Conservation (phyloP, 2,329 filamentous ascomycete species). For the Fusarium setosum region DNA sequence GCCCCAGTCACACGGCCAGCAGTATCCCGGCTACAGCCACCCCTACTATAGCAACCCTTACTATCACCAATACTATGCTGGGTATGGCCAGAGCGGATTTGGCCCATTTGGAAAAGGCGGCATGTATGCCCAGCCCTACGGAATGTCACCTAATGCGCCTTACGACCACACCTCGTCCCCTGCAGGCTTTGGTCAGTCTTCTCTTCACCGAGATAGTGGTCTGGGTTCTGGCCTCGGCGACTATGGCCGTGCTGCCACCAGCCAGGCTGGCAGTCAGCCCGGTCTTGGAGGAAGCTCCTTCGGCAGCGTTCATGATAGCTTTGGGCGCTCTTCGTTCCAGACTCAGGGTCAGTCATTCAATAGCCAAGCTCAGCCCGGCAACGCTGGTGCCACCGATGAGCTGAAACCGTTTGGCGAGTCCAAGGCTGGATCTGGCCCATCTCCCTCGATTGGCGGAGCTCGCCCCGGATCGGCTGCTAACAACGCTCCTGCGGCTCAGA, state of each 20-base stretch:
- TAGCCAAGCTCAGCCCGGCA: constrained; percentile 59
- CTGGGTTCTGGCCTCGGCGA: constrained; percentile 64
- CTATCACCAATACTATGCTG: constrained; percentile 70
- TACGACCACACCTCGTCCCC: constrained; percentile 68
- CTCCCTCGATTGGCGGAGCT: constrained; percentile 65
- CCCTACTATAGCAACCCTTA: constrained; percentile 73
- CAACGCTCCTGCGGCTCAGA: constrained; percentile 60
- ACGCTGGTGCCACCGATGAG: constrained; percentile 60
- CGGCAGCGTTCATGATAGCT: constrained; percentile 66
- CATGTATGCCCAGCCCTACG: constrained; percentile 68
- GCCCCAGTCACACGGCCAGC: constrained; percentile 58
- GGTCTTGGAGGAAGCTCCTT: constrained; percentile 63
- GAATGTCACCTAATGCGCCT: constrained; percentile 65
- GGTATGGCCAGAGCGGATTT: constrained; percentile 64
- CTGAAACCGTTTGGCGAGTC: constrained; percentile 69
- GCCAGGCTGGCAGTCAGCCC: constrained; percentile 61
- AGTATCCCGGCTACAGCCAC: constrained; percentile 65
- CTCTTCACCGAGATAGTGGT: constrained; percentile 63
- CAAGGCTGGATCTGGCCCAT: constrained; percentile 66
- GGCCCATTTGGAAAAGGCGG: constrained; percentile 66
- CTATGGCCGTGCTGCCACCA: constrained; percentile 63
- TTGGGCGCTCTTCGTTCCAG: constrained; percentile 66
- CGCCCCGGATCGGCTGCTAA: constrained; percentile 70
- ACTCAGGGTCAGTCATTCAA: constrained; percentile 66
- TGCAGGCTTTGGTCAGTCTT: constrained; percentile 65